These are phyloP conservation scores for Rehmannia glutinosa DNA, from an alignment of 257 asterid genomes.

Conservation along the genomic window DNA sequence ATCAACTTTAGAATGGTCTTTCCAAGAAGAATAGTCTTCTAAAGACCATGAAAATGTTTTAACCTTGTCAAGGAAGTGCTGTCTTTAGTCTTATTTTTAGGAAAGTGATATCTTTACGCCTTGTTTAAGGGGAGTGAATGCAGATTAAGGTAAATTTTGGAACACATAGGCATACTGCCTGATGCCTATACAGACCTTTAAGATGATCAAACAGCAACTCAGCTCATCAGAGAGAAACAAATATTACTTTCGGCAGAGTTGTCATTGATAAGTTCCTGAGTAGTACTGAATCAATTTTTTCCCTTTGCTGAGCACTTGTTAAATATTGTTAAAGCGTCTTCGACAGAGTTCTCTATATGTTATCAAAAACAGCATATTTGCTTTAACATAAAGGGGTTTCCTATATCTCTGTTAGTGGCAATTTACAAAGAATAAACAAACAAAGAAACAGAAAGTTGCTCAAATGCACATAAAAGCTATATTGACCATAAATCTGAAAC, in stretches of 20 bases:
- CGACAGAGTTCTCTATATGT: not conserved
- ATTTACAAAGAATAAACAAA: slow-evolving; percentile 1
- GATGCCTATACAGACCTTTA: not conserved
- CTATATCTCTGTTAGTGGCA: too few species aligned
- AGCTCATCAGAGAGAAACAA: not conserved
- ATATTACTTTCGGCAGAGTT: not conserved
- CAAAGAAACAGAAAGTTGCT: not conserved
- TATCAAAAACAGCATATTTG: too few species aligned
- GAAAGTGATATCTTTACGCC: not conserved
- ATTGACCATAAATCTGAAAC: slow-evolving; percentile 9
- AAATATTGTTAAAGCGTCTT: not conserved
- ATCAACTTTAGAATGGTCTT: too few species aligned
- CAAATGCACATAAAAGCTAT: slow-evolving; percentile 7
- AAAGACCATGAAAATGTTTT: not conserved
- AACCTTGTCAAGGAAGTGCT: too few species aligned
- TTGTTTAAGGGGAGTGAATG: not conserved
- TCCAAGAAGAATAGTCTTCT: not conserved
- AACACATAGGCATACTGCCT: not conserved
- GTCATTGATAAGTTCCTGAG: not conserved
- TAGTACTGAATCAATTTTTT: too few species aligned
- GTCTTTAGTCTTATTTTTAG: too few species aligned
- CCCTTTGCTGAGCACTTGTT: not conserved
- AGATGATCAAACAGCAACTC: not conserved
- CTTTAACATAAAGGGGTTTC: too few species aligned
- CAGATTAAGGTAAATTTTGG: not conserved